Base-by-base conservation (phyloP, 192 early-diverging fungal species). In the Backusella mclennaniae region DNA sequence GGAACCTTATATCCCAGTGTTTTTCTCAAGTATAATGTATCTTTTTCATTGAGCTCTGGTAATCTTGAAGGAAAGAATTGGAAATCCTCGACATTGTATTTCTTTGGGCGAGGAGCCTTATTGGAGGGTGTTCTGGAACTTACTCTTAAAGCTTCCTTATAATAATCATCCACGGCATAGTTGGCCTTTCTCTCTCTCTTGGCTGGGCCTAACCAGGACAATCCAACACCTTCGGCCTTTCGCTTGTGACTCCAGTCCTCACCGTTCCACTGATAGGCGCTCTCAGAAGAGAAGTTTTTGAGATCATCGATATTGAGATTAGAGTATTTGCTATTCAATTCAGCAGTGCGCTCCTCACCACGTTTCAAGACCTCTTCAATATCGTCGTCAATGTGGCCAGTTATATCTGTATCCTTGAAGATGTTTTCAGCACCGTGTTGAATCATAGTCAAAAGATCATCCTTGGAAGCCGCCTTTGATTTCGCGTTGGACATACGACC, bases 251-350 rank as follows among this genome's bases (percentile, higher is more conserved):
- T 90, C 90, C 96, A 98, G 87, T 99, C 95, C 73, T 97, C 90
- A 21, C 98, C 98, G 74, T 98, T 94, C 97, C 97, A 98, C 77
- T 97, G 90, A 79, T 97, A 97, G 3, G 94, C 95, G 66, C 89
- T 92, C 52, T 90, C 91, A 35, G 89, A 88, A 17, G 91, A 92
- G 83, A 98, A 98, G 56, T 95, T 96, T 75, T 96, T 91, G 21
- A 98, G 87, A 76, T 98, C 98, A 69, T 97, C 96, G 35, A 99
- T 86, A 6, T 96, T 95, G 82, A 94, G 89, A 73, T 92, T 92
- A 19, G 93, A 90, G 81, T 96, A 99, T 82, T 98, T 98, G 73
- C 80, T 83, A 76, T 96, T 95, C 36, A 98, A 86, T 80, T 98
- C 93, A 1, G 85, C 87, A 0, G 97, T 97, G 80, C 96, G 96